A percentile compares a stretch with the other conserved stretches of the same genome.
These are phyloP conservation scores for Chlamydomonas applanata DNA, from an alignment of 139 green algal genomes.

Conservation along the genomic window DNA sequence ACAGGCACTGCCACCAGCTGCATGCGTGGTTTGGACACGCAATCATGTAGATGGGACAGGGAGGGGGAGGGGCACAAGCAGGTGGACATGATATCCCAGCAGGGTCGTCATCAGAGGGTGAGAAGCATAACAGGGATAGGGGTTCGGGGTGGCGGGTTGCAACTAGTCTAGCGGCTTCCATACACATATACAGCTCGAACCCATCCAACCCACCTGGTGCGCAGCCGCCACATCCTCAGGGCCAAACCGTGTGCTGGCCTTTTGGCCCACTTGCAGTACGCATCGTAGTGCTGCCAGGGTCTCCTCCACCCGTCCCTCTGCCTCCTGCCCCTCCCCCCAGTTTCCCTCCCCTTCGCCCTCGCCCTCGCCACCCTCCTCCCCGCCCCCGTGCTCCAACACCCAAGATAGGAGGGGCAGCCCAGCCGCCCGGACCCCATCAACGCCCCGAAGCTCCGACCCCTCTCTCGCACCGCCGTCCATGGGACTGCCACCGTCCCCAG, in stretches of 20 bases:
- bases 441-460: background rate
- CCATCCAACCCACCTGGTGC: background rate
- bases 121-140: no score
- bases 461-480: background rate
- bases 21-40: background rate
- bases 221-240: background rate
- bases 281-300: background rate
- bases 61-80: background rate
- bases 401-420: background rate
- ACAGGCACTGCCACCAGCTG: constrained; percentile 17
- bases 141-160: no score
- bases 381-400: background rate
- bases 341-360: background rate
- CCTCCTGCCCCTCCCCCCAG: background rate
- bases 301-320: background rate
- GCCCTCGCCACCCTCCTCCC: background rate
- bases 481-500: background rate
- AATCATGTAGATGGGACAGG: background rate
- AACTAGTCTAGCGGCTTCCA: no score
- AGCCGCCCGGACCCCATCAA: background rate
- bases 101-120: no score
- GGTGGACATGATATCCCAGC: background rate
- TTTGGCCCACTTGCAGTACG: constrained; percentile 4
- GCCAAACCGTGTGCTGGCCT: background rate
- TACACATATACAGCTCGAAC: no score